Percentiles rank a stretch among this genome's conserved stretches.
phyloP scores from a whole-genome alignment of 768 basidiomycete species.

The Termitomyces sp. region DNA sequence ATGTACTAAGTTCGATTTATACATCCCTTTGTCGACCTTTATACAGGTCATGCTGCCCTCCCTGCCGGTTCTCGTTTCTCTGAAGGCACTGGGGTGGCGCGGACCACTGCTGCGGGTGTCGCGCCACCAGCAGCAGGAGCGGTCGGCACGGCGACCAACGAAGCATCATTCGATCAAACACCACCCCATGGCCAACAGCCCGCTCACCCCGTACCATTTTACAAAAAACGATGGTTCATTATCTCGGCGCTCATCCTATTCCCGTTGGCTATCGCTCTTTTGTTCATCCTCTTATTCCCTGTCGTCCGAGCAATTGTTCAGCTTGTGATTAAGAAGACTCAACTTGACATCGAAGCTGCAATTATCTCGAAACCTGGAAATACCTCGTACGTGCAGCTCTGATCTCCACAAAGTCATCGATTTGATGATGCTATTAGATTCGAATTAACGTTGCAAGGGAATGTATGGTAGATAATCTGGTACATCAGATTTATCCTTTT shows the following conservation, averaged over 20 bases:
- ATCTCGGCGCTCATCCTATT: slow-evolving; percentile 47
- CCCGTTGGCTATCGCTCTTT: slow-evolving; percentile 53
- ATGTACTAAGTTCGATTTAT: neutral
- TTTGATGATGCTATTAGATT: slow-evolving; percentile 37
- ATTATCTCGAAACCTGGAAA: slow-evolving; percentile 54
- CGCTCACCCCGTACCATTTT: slow-evolving; percentile 38
- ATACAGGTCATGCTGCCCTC: slow-evolving; percentile 29
- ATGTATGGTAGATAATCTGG: slow-evolving; percentile 29
- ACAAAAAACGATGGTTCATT: slow-evolving; percentile 64
- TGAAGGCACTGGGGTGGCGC: slow-evolving; percentile 18
- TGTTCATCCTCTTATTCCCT: slow-evolving; percentile 69
- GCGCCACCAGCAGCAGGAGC: slow-evolving; percentile 7
- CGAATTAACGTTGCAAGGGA: slow-evolving; percentile 46
- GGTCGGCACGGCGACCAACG: slow-evolving; percentile 9
- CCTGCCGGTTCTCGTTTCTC: slow-evolving; percentile 27
- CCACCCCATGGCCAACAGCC: slow-evolving; percentile 15
- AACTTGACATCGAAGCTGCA: slow-evolving; percentile 50
- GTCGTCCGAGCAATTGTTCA: slow-evolving; percentile 66
- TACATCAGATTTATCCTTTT: neutral
- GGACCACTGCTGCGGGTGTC: slow-evolving; percentile 23
- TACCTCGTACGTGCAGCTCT: slow-evolving; percentile 40
- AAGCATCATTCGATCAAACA: slow-evolving; percentile 13
- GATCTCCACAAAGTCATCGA: neutral
- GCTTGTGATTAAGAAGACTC: slow-evolving; percentile 54
- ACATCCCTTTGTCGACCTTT: neutral